phyloP scores from a whole-genome alignment of 148 eudicot species.

The Vaccinium vitisidaea region DNA sequence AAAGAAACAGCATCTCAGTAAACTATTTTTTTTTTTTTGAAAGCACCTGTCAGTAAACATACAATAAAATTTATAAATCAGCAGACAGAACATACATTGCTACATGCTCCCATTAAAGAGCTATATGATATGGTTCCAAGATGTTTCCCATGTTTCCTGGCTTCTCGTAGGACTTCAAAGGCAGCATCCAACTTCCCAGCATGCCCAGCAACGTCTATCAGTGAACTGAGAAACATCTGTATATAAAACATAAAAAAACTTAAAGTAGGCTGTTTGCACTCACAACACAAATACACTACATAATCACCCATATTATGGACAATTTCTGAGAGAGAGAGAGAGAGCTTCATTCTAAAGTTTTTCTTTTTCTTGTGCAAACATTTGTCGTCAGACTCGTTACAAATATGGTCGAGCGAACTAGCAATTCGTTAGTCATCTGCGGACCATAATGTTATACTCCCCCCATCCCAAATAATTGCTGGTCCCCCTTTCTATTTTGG shows the following conservation, averaged over 20 bases:
- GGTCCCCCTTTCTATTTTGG: no score
- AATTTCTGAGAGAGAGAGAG: not conserved
- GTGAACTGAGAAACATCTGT: constrained; percentile 92
- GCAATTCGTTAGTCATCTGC: not conserved
- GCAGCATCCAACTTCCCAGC: constrained; percentile 87
- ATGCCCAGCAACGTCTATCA: constrained; percentile 97
- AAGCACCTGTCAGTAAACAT: not conserved
- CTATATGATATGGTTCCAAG: constrained; percentile 79
- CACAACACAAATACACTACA: not conserved
- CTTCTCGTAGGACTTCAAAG: constrained; percentile 69
- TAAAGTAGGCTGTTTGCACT: constrained; percentile 9
- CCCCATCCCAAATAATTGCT: no score
- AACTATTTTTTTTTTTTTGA: no score
- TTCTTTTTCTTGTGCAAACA: not conserved
- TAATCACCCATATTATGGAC: not conserved
- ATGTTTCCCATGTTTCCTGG: constrained; percentile 53
- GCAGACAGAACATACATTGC: constrained; percentile 59
- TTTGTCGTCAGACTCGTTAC: not conserved
- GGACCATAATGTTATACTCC: no score
- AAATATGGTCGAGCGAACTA: not conserved
- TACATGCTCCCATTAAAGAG: constrained; percentile 98
- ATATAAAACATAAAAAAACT: constrained; percentile 29
- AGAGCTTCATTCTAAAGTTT: not conserved
- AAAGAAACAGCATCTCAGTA: not conserved
- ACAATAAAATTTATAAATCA: not conserved